Evolutionary conservation across 768 basidiomycete species (phyloP), one percentile per base, ranked within the genome.

Genomic region (Xanthoconium stramineum): DNA sequence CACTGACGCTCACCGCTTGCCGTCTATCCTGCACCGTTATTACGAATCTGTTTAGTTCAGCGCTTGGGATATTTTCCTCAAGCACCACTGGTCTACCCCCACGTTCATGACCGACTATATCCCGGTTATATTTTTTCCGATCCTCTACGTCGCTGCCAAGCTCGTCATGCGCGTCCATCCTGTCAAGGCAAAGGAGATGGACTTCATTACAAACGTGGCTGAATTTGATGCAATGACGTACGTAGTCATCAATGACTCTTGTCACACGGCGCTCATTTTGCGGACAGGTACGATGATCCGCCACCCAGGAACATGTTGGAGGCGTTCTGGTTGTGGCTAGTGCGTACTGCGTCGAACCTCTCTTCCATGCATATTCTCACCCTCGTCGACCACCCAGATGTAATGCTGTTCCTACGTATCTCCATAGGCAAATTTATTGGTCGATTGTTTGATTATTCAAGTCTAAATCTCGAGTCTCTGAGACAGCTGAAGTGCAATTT

Each of bases 31-130:
- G 24, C 24, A 24, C 24, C 24, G 24, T 24, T 24, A 24, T 24
- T 24, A 24, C 24, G 24, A 47, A 35, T 20, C 13, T 24, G 15
- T 9, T 13, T 29, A 75, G 72, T 74, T 78, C 50, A 72, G 72
- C 58, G 74, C 69, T 0, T 78, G 72, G 71, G 51, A 61, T 28
- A 75, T 76, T 15, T 77, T 78, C 62, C 61, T 78, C 15, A 64
- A 59, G 20, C 69, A 61, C 15, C 58, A 65, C 42, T 78, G 77
- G 77, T 61, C 59, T 37, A 60, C 69, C 5, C 72, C 64, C 20
- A 69, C 64, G 2, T 78, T 78, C 56, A 68, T 79, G 29, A 78
- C 77, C 6, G 68, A 74, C 63, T 78, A 79, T 54, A 40, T 78
- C 28, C 74, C 77, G 8, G 58, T 78, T 54, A 61, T 64, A 38